Conservation (phyloP, 306 rosid species). For the Cercis canadensis region DNA sequence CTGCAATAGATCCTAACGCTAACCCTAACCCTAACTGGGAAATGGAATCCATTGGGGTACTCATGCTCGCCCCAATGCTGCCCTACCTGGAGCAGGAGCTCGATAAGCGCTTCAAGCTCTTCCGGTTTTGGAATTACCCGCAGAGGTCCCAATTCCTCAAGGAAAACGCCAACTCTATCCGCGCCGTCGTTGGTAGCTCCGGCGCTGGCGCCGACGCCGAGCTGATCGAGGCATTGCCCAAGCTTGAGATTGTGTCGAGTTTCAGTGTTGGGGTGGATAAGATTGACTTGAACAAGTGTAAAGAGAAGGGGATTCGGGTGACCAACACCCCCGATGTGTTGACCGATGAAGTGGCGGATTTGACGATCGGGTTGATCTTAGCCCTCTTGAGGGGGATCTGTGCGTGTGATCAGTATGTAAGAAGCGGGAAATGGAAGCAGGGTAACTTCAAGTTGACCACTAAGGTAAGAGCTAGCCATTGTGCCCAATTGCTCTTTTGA, state of each 20-base stretch:
- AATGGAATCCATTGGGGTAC: slow-evolving; percentile 61
- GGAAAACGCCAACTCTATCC: slow-evolving; percentile 49
- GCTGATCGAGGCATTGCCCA: slow-evolving; percentile 55
- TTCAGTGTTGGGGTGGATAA: slow-evolving; percentile 64
- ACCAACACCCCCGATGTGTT: slow-evolving; percentile 66
- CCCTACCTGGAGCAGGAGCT: slow-evolving; percentile 58
- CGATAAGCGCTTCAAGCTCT: slow-evolving; percentile 60
- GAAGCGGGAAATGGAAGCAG: slow-evolving; percentile 64
- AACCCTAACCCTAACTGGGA: not conserved
- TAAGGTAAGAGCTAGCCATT: slow-evolving; percentile 43
- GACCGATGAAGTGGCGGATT: slow-evolving; percentile 68
- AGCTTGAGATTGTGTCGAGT: slow-evolving; percentile 58
- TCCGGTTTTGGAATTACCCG: slow-evolving; percentile 54
- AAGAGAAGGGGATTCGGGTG: slow-evolving; percentile 66
- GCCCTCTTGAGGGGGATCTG: slow-evolving; percentile 63
- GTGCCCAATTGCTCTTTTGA: too few relatives aligned
- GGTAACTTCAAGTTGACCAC: slow-evolving; percentile 57
- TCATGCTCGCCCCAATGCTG: slow-evolving; percentile 49
- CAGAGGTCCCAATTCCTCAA: slow-evolving; percentile 43
- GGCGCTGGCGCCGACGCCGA: slow-evolving; percentile 48
- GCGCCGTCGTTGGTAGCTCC: slow-evolving; percentile 54
- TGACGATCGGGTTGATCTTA: slow-evolving; percentile 54
- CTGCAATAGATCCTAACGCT: too few relatives aligned
- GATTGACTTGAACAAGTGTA: slow-evolving; percentile 58
- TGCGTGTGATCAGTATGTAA: slow-evolving; percentile 57